Percentiles rank a stretch among this genome's conserved stretches.
These are phyloP conservation scores for Cucurbita moschata DNA, from an alignment of 306 rosid species.

Conservation along the genomic window DNA sequence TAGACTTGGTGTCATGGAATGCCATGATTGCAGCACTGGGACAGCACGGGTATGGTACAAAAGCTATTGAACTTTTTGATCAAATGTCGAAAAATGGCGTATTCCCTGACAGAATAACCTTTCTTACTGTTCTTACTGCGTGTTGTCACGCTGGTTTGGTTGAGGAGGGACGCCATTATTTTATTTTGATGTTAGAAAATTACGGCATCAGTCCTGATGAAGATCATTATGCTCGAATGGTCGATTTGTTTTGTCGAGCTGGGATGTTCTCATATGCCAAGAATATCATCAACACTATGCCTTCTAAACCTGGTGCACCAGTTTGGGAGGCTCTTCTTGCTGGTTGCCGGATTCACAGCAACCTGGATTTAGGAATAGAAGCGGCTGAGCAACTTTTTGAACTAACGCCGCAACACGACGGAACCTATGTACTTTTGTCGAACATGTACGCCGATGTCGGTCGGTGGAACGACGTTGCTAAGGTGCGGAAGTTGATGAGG, in stretches of 20 bases:
- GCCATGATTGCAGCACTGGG: neutral
- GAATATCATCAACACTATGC: slow-evolving; percentile 7
- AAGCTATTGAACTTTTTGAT: slow-evolving; percentile 10
- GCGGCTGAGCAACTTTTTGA: slow-evolving; percentile 12
- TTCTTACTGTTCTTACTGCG: slow-evolving; percentile 9
- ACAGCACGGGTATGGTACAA: slow-evolving; percentile 10
- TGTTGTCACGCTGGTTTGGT: slow-evolving; percentile 12
- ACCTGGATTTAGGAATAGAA: slow-evolving; percentile 9
- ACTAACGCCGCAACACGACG: slow-evolving; percentile 9
- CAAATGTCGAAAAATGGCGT: slow-evolving; percentile 8
- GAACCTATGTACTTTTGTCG: slow-evolving; percentile 1
- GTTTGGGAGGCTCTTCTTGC: slow-evolving; percentile 3
- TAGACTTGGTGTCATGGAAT: neutral
- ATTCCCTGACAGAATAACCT: slow-evolving; percentile 12
- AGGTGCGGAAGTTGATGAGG: slow-evolving; percentile 16
- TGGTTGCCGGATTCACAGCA: slow-evolving; percentile 8
- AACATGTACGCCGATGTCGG: neutral
- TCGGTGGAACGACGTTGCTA: slow-evolving; percentile 6
- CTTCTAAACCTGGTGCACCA: slow-evolving; percentile 3
- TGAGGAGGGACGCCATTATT: slow-evolving; percentile 6
- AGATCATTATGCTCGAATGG: neutral
- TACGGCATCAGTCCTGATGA: slow-evolving; percentile 7
- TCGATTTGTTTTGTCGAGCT: neutral
- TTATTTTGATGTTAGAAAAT: neutral
- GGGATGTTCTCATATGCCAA: slow-evolving; percentile 8